These are phyloP conservation scores for Aureobasidium mangrovei DNA, from an alignment of 2,329 filamentous ascomycete species.

Conservation along the genomic window DNA sequence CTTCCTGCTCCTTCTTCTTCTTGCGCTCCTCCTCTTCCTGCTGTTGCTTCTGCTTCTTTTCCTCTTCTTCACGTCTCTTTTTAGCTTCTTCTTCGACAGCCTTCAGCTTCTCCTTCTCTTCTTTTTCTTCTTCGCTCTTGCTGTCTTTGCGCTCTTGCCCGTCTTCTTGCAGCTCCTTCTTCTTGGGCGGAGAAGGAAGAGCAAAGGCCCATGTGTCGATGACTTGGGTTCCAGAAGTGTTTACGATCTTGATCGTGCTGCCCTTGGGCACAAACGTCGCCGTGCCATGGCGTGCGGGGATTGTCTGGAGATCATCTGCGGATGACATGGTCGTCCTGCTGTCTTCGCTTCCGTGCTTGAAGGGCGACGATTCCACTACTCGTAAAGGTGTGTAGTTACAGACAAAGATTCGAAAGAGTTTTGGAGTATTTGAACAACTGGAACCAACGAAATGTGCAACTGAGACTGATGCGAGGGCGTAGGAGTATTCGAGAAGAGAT, in stretches of 20 bases:
- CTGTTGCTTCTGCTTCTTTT: slow-evolving; percentile 27
- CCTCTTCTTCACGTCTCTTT: slow-evolving; percentile 18
- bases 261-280: slow-evolving; percentile 43
- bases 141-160: slow-evolving; percentile 18
- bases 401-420: neutral
- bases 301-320: slow-evolving; percentile 28
- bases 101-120: slow-evolving; percentile 17
- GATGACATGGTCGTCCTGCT: neutral
- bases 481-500: slow-evolving; percentile 4
- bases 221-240: slow-evolving; percentile 42
- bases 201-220: slow-evolving; percentile 44
- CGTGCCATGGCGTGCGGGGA: slow-evolving; percentile 41
- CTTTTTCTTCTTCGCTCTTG: slow-evolving; percentile 16
- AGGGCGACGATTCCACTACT: no score
- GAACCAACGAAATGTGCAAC: neutral
- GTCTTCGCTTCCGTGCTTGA: no score
- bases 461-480: neutral
- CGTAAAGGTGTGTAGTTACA: no score
- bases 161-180: slow-evolving; percentile 22
- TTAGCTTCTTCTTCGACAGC: slow-evolving; percentile 19
- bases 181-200: slow-evolving; percentile 36
- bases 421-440: neutral
- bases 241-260: slow-evolving; percentile 42
- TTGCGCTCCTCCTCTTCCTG: slow-evolving; percentile 18
- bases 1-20: slow-evolving; percentile 20